Evolutionary conservation across 169 alveolate genomes (phyloP).

Genomic region (Plasmodium berghei): DNA sequence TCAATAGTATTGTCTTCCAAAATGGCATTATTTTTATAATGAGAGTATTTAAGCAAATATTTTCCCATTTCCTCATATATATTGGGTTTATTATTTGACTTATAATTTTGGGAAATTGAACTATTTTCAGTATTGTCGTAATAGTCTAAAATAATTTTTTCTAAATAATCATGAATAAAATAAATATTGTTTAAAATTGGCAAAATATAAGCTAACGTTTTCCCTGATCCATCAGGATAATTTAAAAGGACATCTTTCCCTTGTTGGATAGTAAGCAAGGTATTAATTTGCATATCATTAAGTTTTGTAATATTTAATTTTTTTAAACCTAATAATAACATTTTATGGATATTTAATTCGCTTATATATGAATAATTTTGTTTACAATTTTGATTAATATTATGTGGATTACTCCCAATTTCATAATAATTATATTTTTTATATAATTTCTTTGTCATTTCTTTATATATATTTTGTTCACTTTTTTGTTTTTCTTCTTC

Average conservation of each 20-base stretch:
- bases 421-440: conserved; percentile 62
- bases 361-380: conserved; percentile 28
- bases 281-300: conserved; percentile 78
- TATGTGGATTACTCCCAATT: conserved; percentile 55
- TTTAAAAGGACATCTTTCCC: conserved; percentile 84
- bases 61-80: conserved; percentile 77
- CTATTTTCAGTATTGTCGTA: neutral
- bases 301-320: conserved; percentile 72
- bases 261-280: conserved; percentile 81
- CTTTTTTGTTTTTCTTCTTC: conserved; percentile 19
- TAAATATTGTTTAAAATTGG: conserved; percentile 84
- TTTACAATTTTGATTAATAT: neutral
- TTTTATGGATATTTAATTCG: conserved; percentile 70
- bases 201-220: conserved; percentile 83
- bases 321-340: conserved; percentile 60
- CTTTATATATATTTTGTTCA: conserved; percentile 7
- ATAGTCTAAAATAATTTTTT: conserved; percentile 72
- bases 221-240: conserved; percentile 80
- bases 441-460: conserved; percentile 36
- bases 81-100: conserved; percentile 69
- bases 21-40: conserved; percentile 46
- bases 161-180: conserved; percentile 83
- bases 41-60: conserved; percentile 49
- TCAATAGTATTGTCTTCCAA: conserved; percentile 32
- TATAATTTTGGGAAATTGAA: conserved; percentile 12